These are phyloP conservation scores for Lentinus polychrous DNA, from an alignment of 1,284 basidiomycete genomes.

Conservation along the genomic window DNA sequence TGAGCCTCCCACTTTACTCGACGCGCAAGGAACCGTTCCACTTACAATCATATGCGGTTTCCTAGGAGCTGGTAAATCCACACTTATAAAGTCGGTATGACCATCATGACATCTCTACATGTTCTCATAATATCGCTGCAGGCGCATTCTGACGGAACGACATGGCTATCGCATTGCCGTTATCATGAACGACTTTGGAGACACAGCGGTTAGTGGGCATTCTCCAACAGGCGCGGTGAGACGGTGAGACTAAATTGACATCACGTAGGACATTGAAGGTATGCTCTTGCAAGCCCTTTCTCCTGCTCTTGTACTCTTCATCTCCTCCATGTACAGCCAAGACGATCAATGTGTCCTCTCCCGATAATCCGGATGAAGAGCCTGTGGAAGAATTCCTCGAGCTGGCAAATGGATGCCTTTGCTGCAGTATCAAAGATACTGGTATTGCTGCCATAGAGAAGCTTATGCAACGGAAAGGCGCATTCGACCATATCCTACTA, in stretches of 20 bases:
- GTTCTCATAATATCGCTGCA: constrained; percentile 21
- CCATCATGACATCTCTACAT: neutral
- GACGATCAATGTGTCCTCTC: constrained; percentile 71
- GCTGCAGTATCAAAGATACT: constrained; percentile 89
- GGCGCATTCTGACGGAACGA: constrained; percentile 82
- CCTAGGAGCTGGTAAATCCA: constrained; percentile 88
- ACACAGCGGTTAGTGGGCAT: constrained; percentile 58
- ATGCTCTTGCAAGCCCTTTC: neutral
- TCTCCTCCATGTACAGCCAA: constrained; percentile 40
- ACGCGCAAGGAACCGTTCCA: constrained; percentile 45
- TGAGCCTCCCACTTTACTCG: neutral
- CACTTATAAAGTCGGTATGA: constrained; percentile 61
- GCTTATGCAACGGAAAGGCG: constrained; percentile 74
- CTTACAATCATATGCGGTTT: constrained; percentile 90
- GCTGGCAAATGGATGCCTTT: constrained; percentile 88
- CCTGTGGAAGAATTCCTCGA: constrained; percentile 78
- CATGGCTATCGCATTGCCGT: constrained; percentile 95
- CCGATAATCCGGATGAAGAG: constrained; percentile 53
- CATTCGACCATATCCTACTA: constrained; percentile 88
- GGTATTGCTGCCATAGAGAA: constrained; percentile 90
- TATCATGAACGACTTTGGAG: constrained; percentile 94
- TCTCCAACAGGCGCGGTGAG: neutral
- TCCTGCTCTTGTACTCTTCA: neutral
- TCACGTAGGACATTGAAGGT: constrained; percentile 25
- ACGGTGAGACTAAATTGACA: neutral